phyloP scores from a whole-genome alignment of 2,329 filamentous ascomycete species.

The Nigrospora sphaerica region DNA sequence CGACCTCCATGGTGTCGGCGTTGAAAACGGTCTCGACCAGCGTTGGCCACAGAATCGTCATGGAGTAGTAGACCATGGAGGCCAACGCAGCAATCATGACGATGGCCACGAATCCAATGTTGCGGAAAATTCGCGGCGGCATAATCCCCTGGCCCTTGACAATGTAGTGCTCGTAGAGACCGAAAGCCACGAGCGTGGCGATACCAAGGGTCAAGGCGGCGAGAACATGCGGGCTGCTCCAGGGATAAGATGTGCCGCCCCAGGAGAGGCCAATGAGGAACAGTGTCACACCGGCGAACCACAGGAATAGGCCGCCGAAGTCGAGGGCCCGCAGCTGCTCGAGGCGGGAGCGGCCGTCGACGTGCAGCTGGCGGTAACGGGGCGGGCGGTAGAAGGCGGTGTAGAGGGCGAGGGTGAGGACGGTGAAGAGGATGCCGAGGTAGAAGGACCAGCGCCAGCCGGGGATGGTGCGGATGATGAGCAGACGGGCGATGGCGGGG shows the following conservation, averaged over 20 bases:
- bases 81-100: conserved; percentile 29
- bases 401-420: conserved; percentile 30
- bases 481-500: conserved; percentile 36
- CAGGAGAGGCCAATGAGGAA: conserved; percentile 36
- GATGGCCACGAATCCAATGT: conserved; percentile 30
- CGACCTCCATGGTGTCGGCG: conserved; percentile 26
- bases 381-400: conserved; percentile 40
- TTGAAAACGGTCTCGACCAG: conserved; percentile 34
- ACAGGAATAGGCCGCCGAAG: conserved; percentile 35
- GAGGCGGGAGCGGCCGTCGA: conserved; percentile 24
- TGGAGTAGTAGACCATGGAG: conserved; percentile 36
- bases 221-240: conserved; percentile 29
- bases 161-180: conserved; percentile 29
- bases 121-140: conserved; percentile 33
- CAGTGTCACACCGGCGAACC: conserved; percentile 29
- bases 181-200: conserved; percentile 24
- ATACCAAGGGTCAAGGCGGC: conserved; percentile 30
- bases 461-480: conserved; percentile 32
- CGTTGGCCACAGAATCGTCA: conserved; percentile 36
- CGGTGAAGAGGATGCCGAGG: conserved; percentile 35
- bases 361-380: conserved; percentile 33
- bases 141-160: conserved; percentile 30
- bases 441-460: conserved; percentile 45
- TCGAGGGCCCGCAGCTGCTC: conserved; percentile 36
- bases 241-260: conserved; percentile 34